A percentile compares a stretch with the other conserved stretches of the same genome.
Evolutionary conservation across 2,329 filamentous ascomycete species (phyloP).

Genomic region (Arachnopeziza araneosa): DNA sequence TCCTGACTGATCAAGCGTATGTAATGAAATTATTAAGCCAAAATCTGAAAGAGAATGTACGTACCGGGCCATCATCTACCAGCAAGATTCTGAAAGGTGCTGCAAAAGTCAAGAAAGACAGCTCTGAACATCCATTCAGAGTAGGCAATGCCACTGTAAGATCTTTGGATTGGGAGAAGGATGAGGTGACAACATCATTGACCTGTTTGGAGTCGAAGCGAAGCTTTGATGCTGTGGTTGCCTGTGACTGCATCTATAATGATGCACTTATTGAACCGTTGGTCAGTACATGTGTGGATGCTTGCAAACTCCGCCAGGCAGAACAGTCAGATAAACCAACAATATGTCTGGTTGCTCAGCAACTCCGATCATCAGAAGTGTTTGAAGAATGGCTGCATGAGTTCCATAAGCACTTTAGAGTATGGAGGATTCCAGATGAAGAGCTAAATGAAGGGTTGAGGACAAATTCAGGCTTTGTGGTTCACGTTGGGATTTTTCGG

Average conservation of each 20-base stretch:
- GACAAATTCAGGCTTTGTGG: conserved; percentile 67
- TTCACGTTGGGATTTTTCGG: conserved; percentile 69
- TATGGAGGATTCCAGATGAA: conserved; percentile 70
- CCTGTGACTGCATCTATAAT: conserved; percentile 95
- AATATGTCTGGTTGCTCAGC: conserved; percentile 79
- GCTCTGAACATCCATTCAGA: background rate
- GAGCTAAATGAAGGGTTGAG: conserved; percentile 52
- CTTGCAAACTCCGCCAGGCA: conserved; percentile 55
- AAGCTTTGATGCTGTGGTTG: conserved; percentile 69
- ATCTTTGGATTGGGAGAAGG: conserved; percentile 78
- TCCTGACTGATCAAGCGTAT: conserved; percentile 86
- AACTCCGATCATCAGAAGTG: conserved; percentile 78
- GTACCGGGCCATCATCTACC: background rate
- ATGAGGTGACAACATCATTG: conserved; percentile 42
- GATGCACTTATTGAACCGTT: conserved; percentile 76
- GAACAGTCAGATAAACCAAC: conserved; percentile 41
- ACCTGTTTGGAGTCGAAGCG: conserved; percentile 23
- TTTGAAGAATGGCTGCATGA: conserved; percentile 74
- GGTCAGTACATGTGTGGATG: conserved; percentile 73
- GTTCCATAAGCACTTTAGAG: conserved; percentile 61
- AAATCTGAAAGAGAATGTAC: conserved; percentile 65
- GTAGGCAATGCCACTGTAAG: conserved; percentile 46
- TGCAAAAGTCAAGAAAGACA: background rate
- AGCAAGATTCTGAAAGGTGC: conserved; percentile 15
- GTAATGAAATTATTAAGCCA: conserved; percentile 69